These are phyloP conservation scores for Decorospora gaudefroyi DNA, from an alignment of 2,329 filamentous ascomycete genomes.

Conservation along the genomic window DNA sequence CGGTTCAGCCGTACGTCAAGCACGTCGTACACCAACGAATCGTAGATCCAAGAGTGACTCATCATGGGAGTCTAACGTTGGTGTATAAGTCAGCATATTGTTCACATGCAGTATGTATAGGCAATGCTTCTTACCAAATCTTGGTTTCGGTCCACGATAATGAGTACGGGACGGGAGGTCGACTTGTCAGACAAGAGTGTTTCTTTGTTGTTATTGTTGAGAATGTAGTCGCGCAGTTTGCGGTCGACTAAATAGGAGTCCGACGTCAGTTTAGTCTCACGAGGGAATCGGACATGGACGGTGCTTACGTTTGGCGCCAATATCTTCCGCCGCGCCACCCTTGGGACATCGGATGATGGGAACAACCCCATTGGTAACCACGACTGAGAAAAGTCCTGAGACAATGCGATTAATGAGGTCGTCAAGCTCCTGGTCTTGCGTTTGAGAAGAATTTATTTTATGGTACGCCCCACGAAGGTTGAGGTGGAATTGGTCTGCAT, in stretches of 20 bases:
- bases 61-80: constrained; percentile 99
- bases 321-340: constrained; percentile 89
- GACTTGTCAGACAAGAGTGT: constrained; percentile 85
- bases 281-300: no score
- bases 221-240: constrained; percentile 91
- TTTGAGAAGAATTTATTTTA: constrained; percentile 92
- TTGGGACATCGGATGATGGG: constrained; percentile 95
- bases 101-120: no score
- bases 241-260: no score
- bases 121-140: no score
- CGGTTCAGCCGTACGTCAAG: constrained; percentile 84
- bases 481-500: constrained; percentile 50
- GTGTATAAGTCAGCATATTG: no score
- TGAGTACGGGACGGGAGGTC: constrained; percentile 78
- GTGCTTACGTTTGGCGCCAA: constrained; percentile 87
- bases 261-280: no score
- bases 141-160: constrained; percentile 93
- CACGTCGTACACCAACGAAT: constrained; percentile 13
- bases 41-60: constrained; percentile 83
- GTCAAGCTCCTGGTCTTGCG: constrained; percentile 87
- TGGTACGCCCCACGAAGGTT: constrained; percentile 78
- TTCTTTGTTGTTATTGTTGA: constrained; percentile 98
- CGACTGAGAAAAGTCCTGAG: constrained; percentile 94
- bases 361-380: constrained; percentile 98
- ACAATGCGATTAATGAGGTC: constrained; percentile 87